phyloP scores from a whole-genome alignment of 176 grass and related monocot genomes.

The Panicum miliaceum region DNA sequence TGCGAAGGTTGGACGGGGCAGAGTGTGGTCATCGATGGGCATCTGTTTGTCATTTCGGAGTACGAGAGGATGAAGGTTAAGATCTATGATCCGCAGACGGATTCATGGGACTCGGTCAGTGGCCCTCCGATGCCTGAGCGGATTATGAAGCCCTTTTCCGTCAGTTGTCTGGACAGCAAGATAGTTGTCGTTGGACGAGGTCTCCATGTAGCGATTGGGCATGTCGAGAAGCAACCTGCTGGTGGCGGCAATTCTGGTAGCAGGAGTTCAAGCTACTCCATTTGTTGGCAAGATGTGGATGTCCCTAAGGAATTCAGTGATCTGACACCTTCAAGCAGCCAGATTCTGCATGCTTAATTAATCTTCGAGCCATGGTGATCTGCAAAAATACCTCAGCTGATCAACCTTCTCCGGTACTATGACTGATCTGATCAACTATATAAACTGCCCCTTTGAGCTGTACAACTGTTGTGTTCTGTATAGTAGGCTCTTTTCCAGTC shows the following conservation, averaged over 20 bases:
- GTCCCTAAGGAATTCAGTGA: conserved; percentile 58
- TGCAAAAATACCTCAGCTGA: not conserved
- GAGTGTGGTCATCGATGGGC: conserved; percentile 54
- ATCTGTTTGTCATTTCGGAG: conserved; percentile 83
- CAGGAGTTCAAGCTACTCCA: conserved; percentile 46
- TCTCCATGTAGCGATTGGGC: conserved; percentile 69
- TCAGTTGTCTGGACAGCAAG: conserved; percentile 58
- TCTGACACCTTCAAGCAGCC: conserved; percentile 82
- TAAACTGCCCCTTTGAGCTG: not conserved
- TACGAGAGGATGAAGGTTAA: conserved; percentile 90
- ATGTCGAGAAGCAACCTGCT: conserved; percentile 48
- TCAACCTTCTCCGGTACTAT: not conserved
- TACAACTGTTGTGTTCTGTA: conserved; percentile 20
- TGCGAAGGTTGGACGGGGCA: conserved; percentile 89
- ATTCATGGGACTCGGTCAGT: conserved; percentile 72
- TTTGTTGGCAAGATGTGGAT: conserved; percentile 81
- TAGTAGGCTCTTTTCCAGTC: not conserved
- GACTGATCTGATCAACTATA: not conserved
- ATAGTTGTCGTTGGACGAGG: conserved; percentile 78
- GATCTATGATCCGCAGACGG: conserved; percentile 61
- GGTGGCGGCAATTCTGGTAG: conserved; percentile 2
- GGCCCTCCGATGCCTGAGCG: conserved; percentile 67
- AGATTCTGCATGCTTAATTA: conserved; percentile 77
- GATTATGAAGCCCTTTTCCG: conserved; percentile 79
- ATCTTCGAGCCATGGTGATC: not conserved